Evolutionary conservation across 2,329 filamentous ascomycete genomes (phyloP).

Genomic region (Neonectria faginata): DNA sequence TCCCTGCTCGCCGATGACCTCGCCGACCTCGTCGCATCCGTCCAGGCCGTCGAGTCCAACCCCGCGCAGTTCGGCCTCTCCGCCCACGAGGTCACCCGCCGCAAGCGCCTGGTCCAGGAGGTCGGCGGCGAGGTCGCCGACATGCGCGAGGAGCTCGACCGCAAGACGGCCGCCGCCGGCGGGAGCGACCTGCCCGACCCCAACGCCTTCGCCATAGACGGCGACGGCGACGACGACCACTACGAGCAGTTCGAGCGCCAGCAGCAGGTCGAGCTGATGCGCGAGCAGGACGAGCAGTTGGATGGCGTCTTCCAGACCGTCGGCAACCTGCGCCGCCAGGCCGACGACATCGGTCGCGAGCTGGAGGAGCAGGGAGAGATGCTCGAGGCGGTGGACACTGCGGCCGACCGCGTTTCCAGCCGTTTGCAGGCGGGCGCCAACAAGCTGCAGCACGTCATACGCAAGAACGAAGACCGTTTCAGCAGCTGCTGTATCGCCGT

Average conservation of each 20-base stretch:
- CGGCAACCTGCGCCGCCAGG: conserved; percentile 88
- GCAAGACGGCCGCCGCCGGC: conserved; percentile 59
- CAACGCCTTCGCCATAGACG: conserved; percentile 68
- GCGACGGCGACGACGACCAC: conserved; percentile 57
- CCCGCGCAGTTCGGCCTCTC: conserved; percentile 90
- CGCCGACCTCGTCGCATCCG: conserved; percentile 86
- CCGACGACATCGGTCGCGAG: conserved; percentile 95
- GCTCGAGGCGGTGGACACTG: conserved; percentile 84
- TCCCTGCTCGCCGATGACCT: conserved; percentile 83
- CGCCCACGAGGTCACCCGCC: conserved; percentile 81
- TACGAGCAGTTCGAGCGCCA: conserved; percentile 91
- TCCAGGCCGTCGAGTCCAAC: conserved; percentile 87
- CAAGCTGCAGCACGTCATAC: conserved; percentile 86
- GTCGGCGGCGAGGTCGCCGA: conserved; percentile 89
- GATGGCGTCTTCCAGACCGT: conserved; percentile 95
- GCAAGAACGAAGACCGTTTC: conserved; percentile 86
- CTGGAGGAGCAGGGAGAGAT: conserved; percentile 94
- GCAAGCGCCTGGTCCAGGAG: conserved; percentile 86
- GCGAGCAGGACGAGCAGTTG: conserved; percentile 91
- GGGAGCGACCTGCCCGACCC: conserved; percentile 64
- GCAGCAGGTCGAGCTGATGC: conserved; percentile 91
- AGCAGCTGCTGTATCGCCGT: conserved; percentile 93
- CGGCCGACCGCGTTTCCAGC: conserved; percentile 88
- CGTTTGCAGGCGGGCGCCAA: conserved; percentile 88
- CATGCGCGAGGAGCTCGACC: conserved; percentile 85